These are phyloP conservation scores for Punctularia strigosozonata DNA, from an alignment of 768 basidiomycete genomes.

Conservation along the genomic window DNA sequence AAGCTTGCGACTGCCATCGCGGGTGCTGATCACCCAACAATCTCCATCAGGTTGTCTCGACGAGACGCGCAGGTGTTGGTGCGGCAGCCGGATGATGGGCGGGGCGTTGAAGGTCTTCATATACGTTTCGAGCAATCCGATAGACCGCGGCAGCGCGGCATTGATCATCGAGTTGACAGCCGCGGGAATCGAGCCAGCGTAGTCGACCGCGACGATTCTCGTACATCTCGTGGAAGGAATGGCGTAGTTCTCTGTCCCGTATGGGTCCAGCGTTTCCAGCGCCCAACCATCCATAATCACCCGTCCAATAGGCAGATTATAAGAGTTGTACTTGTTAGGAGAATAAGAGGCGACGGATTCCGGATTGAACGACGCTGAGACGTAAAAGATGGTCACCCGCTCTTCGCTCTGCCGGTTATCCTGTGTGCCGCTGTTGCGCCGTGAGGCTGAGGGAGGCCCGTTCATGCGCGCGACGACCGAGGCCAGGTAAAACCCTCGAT, in stretches of 20 bases:
- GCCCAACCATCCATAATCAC: constrained; percentile 92
- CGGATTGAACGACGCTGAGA: constrained; percentile 72
- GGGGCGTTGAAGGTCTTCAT: constrained; percentile 55
- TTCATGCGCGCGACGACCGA: constrained; percentile 51
- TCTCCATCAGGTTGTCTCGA: no score
- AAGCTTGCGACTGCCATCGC: constrained; percentile 47
- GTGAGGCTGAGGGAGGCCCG: constrained; percentile 24
- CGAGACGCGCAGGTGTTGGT: constrained; percentile 43
- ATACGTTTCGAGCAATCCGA: constrained; percentile 64
- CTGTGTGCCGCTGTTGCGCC: constrained; percentile 26
- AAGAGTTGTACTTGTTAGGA: constrained; percentile 63
- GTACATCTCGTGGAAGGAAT: constrained; percentile 91
- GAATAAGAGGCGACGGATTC: constrained; percentile 47
- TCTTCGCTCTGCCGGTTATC: constrained; percentile 36
- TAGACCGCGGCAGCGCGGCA: constrained; percentile 55
- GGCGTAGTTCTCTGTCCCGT: constrained; percentile 85
- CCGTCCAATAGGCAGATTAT: constrained; percentile 62
- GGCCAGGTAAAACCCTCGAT: constrained; percentile 76
- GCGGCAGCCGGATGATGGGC: constrained; percentile 60
- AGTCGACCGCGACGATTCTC: constrained; percentile 75
- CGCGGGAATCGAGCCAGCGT: constrained; percentile 73
- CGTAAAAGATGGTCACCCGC: constrained; percentile 78
- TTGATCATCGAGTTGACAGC: constrained; percentile 84
- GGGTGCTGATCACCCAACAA: constrained; percentile 50
- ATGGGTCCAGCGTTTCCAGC: constrained; percentile 91